Percentiles rank a stretch among this genome's conserved stretches.
Evolutionary conservation across 805 yeast genomes (phyloP).

Genomic region (Lachancea thermotolerans): DNA sequence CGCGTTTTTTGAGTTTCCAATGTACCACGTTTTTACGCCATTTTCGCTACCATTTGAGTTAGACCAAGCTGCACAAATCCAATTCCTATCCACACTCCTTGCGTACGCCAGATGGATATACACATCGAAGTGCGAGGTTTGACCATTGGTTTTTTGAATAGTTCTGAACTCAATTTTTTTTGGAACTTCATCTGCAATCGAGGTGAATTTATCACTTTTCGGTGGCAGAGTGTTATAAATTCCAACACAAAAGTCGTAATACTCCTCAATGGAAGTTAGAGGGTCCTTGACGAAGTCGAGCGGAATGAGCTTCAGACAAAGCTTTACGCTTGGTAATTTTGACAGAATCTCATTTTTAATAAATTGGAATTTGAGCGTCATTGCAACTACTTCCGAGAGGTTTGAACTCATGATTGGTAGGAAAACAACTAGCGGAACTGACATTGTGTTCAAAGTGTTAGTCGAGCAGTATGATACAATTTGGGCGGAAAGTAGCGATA

Average conservation of each 20-base stretch:
- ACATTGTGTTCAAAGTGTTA: constrained; percentile 21
- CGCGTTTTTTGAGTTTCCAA: constrained; percentile 29
- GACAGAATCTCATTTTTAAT: constrained; percentile 36
- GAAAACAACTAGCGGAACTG: constrained; percentile 25
- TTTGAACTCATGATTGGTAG: constrained; percentile 21
- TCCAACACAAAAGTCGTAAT: constrained; percentile 41
- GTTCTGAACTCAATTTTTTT: constrained; percentile 39
- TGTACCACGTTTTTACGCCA: constrained; percentile 59
- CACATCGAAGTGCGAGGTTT: constrained; percentile 44
- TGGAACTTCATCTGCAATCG: constrained; percentile 38
- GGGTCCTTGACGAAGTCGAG: constrained; percentile 35
- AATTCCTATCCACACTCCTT: constrained; percentile 68
- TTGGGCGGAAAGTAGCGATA: constrained; percentile 44
- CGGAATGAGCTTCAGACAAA: constrained; percentile 37
- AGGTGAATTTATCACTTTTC: constrained; percentile 29
- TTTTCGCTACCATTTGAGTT: constrained; percentile 71
- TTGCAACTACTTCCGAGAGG: constrained; percentile 40
- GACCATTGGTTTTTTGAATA: constrained; percentile 32
- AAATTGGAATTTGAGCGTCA: constrained; percentile 40
- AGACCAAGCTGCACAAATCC: constrained; percentile 87
- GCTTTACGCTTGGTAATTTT: constrained; percentile 25
- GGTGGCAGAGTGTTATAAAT: constrained; percentile 49
- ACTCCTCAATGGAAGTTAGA: constrained; percentile 24
- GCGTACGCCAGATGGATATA: constrained; percentile 83
- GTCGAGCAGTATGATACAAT: constrained; percentile 32